phyloP scores from a whole-genome alignment of 371 early-diverging fungal species.

The Mortierella sp. region DNA sequence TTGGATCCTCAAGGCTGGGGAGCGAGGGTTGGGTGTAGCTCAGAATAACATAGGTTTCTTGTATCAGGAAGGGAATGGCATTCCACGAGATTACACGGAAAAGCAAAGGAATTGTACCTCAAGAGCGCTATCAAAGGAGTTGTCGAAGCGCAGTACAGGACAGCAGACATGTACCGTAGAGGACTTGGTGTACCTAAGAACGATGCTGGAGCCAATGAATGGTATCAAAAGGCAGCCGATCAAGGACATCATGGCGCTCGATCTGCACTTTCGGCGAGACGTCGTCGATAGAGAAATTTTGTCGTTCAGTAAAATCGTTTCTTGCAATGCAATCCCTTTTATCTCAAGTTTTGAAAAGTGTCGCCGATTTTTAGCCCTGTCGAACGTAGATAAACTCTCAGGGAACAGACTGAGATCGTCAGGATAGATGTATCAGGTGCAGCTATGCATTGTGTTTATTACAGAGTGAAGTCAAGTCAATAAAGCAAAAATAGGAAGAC shows the following conservation, averaged over 20 bases:
- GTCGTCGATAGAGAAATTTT: too few species aligned
- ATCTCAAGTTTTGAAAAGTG: too few species aligned
- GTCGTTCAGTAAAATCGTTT: too few species aligned
- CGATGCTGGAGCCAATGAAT: slow-evolving; percentile 32
- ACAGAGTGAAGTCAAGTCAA: too few species aligned
- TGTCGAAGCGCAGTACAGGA: slow-evolving; percentile 73
- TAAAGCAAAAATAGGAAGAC: background rate
- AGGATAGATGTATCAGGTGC: too few species aligned
- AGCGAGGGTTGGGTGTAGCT: slow-evolving; percentile 15
- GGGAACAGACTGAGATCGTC: too few species aligned
- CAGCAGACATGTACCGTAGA: slow-evolving; percentile 65
- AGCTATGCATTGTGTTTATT: too few species aligned
- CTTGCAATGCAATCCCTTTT: too few species aligned
- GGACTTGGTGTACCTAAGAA: slow-evolving; percentile 62
- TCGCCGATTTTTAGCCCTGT: too few species aligned
- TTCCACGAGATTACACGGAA: background rate
- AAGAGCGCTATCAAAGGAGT: slow-evolving; percentile 53
- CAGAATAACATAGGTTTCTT: slow-evolving; percentile 3
- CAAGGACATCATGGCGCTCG: slow-evolving; percentile 32
- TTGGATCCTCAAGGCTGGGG: slow-evolving; percentile 61
- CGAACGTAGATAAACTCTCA: too few species aligned
- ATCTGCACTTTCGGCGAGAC: too few species aligned
- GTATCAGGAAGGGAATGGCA: background rate
- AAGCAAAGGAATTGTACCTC: slow-evolving; percentile 63
- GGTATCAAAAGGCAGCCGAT: slow-evolving; percentile 5